Percentiles rank a stretch among this genome's conserved stretches.
phyloP scores from a whole-genome alignment of 345 rosid genomes.

The Aquilaria yunnanensis region DNA sequence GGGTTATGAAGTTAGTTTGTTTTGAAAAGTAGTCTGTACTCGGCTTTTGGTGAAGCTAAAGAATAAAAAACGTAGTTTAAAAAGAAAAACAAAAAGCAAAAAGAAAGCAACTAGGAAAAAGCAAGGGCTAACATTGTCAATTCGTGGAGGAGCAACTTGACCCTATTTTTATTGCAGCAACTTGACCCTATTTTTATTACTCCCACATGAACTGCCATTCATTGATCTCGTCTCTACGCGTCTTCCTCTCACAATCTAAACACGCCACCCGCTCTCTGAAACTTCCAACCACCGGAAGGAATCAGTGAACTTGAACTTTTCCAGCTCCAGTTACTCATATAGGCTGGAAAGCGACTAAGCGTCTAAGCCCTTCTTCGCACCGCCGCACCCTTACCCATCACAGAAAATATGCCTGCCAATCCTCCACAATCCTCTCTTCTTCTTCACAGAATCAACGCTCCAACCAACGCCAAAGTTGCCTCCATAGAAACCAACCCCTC shows the following conservation, averaged over 20 bases:
- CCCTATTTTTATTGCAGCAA: constrained; percentile 2
- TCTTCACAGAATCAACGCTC: constrained; percentile 13
- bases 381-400: not conserved
- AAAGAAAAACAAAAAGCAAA: not conserved
- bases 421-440: constrained; percentile 8
- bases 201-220: constrained; percentile 2
- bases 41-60: too few species aligned
- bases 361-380: not conserved
- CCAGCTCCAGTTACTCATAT: not conserved
- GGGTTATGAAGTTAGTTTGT: not conserved
- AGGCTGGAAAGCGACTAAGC: constrained; percentile 16
- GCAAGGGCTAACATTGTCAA: not conserved
- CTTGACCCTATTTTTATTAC: not conserved
- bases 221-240: not conserved
- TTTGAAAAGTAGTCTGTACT: too few species aligned
- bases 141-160: constrained; percentile 2
- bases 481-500: constrained; percentile 8
- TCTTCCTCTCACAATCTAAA: not conserved
- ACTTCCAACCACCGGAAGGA: constrained; percentile 1
- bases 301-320: too few species aligned
- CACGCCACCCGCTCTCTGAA: not conserved
- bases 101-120: not conserved
- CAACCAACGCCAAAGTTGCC: not conserved
- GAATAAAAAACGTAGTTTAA: not conserved
- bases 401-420: constrained; percentile 11